Conservation (phyloP, 192 early-diverging fungal genomes). For the Coemansia umbellata region DNA sequence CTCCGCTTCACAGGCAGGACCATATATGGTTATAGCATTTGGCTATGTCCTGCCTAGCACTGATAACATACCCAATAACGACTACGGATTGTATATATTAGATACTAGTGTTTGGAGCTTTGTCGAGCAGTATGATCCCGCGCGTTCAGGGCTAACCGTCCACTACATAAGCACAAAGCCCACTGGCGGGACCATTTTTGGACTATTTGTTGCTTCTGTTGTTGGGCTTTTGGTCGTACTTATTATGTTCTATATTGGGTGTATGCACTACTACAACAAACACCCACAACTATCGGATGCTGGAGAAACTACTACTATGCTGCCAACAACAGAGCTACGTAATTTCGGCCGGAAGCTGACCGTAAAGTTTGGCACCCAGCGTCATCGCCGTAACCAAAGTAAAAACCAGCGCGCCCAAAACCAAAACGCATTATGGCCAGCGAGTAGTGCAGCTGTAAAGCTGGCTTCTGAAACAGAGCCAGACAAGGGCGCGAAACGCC, state of each 20-base stretch:
- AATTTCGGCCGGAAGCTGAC: conserved; percentile 35
- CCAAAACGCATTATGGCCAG: background rate
- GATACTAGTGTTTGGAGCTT: conserved; percentile 40
- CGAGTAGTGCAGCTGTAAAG: background rate
- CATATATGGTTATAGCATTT: conserved; percentile 43
- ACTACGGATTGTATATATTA: conserved; percentile 38
- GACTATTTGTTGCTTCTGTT: conserved; percentile 33
- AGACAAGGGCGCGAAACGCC: background rate
- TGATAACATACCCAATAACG: background rate
- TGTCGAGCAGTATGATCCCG: conserved; percentile 31
- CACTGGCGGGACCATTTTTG: conserved; percentile 44
- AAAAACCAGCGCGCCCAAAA: background rate
- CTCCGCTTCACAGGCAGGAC: conserved; percentile 33
- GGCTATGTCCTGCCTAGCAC: conserved; percentile 10
- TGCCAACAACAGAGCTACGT: conserved; percentile 35
- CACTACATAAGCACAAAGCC: conserved; percentile 17
- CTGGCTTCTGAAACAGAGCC: background rate
- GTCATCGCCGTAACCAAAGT: conserved; percentile 1
- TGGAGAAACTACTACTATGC: conserved; percentile 22
- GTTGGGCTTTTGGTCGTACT: conserved; percentile 27
- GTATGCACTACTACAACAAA: conserved; percentile 43
- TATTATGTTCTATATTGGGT: conserved; percentile 31
- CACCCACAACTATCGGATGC: conserved; percentile 29
- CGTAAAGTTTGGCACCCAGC: conserved; percentile 17
- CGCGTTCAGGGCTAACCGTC: conserved; percentile 21